These are phyloP conservation scores for Forsythia suspensa DNA, from an alignment of 257 asterid species.

Conservation along the genomic window DNA sequence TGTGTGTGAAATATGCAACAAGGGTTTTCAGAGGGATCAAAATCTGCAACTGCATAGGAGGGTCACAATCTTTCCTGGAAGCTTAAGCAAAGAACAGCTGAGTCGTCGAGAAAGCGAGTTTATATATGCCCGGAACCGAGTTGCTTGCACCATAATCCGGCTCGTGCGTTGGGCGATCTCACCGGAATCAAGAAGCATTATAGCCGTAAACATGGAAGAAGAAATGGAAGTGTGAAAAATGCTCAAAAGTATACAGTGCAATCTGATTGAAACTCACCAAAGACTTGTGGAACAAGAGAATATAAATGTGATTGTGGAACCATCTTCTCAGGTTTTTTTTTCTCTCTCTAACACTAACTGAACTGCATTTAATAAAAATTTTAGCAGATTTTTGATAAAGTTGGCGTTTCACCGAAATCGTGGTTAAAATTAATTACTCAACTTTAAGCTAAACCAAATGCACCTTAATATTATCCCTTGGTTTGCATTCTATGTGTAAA, in stretches of 20 bases:
- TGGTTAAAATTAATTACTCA: too few species aligned
- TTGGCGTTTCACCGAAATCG: too few species aligned
- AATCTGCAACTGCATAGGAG: conserved; percentile 74
- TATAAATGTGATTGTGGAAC: conserved; percentile 89
- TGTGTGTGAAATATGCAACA: conserved; percentile 83
- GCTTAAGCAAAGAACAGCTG: conserved; percentile 60
- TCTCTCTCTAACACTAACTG: neutral
- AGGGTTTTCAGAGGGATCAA: conserved; percentile 87
- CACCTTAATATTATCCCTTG: too few species aligned
- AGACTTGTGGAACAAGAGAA: conserved; percentile 86
- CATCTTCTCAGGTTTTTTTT: conserved; percentile 66
- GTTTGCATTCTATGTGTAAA: neutral
- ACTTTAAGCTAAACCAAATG: too few species aligned
- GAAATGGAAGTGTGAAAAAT: conserved; percentile 88
- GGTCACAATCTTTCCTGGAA: conserved; percentile 95
- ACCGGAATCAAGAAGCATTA: conserved; percentile 89
- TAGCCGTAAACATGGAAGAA: conserved; percentile 84
- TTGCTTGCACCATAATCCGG: conserved; percentile 72
- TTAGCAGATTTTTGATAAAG: too few species aligned
- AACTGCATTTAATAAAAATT: too few species aligned
- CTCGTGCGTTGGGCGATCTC: conserved; percentile 76
- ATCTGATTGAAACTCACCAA: conserved; percentile 87
- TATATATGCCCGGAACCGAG: conserved; percentile 79
- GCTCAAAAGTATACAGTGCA: conserved; percentile 81
- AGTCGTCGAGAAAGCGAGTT: conserved; percentile 60